Evolutionary conservation across 345 rosid genomes (phyloP).

Genomic region (Kandelia obovata): DNA sequence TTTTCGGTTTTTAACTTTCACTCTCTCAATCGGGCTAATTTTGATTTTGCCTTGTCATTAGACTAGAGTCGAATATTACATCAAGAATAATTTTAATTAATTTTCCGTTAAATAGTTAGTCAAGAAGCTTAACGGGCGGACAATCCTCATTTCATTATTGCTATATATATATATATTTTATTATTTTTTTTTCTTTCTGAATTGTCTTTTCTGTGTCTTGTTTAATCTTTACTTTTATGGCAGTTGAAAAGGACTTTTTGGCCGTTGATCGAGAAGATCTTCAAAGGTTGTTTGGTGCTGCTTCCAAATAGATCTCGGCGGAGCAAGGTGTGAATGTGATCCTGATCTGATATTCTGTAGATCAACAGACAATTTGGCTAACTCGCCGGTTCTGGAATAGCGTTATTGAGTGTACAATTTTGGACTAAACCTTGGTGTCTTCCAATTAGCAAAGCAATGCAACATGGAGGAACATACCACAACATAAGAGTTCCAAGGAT

Average conservation of each 20-base stretch:
- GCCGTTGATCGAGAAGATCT: conserved; percentile 20
- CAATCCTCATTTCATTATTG: conserved; percentile 27
- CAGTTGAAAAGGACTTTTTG: conserved; percentile 26
- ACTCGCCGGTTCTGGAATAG: too few relatives aligned
- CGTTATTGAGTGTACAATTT: too few relatives aligned
- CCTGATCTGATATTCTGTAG: background rate
- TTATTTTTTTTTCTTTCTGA: conserved; percentile 19
- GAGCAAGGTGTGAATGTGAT: background rate
- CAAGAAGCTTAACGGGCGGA: conserved; percentile 36
- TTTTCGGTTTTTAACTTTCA: too few relatives aligned
- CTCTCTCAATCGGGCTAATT: background rate
- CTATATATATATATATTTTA: too few relatives aligned
- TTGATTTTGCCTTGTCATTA: conserved; percentile 10
- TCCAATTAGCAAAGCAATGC: background rate
- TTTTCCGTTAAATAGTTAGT: conserved; percentile 31
- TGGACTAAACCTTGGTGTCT: too few relatives aligned
- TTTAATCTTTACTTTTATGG: conserved; percentile 12
- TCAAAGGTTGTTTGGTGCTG: background rate
- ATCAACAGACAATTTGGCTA: too few relatives aligned
- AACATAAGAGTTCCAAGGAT: background rate
- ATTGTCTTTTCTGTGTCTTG: background rate
- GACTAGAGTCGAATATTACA: conserved; percentile 4
- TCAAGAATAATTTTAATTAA: conserved; percentile 13
- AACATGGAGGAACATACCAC: background rate
- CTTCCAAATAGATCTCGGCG: conserved; percentile 26